Evolutionary conservation across 352 stramenopile species (phyloP).

Genomic region (Phytopythium chamaehyphon): DNA sequence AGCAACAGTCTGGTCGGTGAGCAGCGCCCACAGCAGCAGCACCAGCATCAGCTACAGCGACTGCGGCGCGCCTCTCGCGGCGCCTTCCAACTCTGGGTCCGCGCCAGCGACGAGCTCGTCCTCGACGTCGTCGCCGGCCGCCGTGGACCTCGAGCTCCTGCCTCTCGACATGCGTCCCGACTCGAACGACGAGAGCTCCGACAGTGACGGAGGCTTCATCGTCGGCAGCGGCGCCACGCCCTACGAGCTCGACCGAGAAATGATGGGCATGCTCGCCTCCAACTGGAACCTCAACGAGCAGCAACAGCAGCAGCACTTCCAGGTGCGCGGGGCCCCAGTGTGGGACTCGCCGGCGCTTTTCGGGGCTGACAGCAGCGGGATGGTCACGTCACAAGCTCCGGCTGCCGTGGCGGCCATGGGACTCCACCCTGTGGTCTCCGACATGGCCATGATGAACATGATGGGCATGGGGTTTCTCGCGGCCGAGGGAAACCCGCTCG

Average conservation of each 20-base stretch:
- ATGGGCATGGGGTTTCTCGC: background rate
- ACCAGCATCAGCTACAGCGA: background rate
- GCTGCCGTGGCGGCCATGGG: conserved; percentile 11
- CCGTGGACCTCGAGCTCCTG: conserved; percentile 4
- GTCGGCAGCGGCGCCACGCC: background rate
- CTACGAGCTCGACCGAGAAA: conserved; percentile 24
- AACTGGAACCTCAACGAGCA: conserved; percentile 27
- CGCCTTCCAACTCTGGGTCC: background rate
- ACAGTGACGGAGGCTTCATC: conserved; percentile 1
- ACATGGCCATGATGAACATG: conserved; percentile 7
- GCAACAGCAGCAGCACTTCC: conserved; percentile 1
- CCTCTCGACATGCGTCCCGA: conserved; percentile 4
- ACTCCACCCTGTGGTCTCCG: conserved; percentile 8
- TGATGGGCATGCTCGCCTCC: conserved; percentile 28
- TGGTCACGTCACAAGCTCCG: conserved; percentile 10
- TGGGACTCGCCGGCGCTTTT: conserved; percentile 13
- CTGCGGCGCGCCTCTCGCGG: background rate
- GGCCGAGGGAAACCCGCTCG: no score
- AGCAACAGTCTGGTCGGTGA: background rate
- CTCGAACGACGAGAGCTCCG: background rate
- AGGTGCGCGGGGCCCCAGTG: conserved; percentile 2
- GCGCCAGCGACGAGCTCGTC: background rate
- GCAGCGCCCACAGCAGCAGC: background rate
- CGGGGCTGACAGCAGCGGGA: conserved; percentile 2
- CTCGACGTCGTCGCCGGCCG: conserved; percentile 5